Conservation (phyloP, 2,329 filamentous ascomycete genomes). For the Phialophora macrospora region DNA sequence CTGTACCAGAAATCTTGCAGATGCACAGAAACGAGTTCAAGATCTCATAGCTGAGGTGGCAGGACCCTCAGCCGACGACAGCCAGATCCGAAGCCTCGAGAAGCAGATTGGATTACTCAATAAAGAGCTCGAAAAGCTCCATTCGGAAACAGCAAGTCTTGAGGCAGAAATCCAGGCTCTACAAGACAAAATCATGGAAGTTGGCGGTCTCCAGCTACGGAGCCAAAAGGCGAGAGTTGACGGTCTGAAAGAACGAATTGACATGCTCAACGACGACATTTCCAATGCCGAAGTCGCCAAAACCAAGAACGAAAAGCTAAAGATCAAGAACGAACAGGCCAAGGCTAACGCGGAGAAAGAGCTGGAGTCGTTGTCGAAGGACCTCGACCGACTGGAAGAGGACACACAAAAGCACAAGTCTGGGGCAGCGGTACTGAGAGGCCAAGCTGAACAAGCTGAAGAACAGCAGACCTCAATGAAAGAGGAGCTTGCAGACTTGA, state of each 20-base stretch:
- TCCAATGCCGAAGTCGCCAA: slow-evolving; percentile 85
- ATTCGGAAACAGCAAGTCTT: slow-evolving; percentile 81
- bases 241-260: slow-evolving; percentile 81
- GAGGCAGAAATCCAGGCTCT: slow-evolving; percentile 91
- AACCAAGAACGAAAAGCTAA: slow-evolving; percentile 93
- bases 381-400: slow-evolving; percentile 76
- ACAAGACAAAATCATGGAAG: slow-evolving; percentile 97
- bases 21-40: slow-evolving; percentile 81
- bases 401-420: slow-evolving; percentile 78
- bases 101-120: slow-evolving; percentile 77
- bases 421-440: slow-evolving; percentile 73
- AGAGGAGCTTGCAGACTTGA: slow-evolving; percentile 76
- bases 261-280: slow-evolving; percentile 77
- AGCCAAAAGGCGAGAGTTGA: slow-evolving; percentile 91
- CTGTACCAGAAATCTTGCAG: slow-evolving; percentile 78
- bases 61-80: slow-evolving; percentile 79
- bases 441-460: slow-evolving; percentile 80
- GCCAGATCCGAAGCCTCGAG: slow-evolving; percentile 71
- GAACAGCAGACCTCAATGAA: slow-evolving; percentile 76
- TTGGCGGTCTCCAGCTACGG: slow-evolving; percentile 90
- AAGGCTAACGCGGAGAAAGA: slow-evolving; percentile 79
- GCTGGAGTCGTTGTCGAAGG: slow-evolving; percentile 70
- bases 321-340: slow-evolving; percentile 83
- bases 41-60: slow-evolving; percentile 82
- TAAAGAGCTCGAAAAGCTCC: slow-evolving; percentile 78